phyloP scores from a whole-genome alignment of 768 basidiomycete species.

The Lactifluus hygrophoroides region DNA sequence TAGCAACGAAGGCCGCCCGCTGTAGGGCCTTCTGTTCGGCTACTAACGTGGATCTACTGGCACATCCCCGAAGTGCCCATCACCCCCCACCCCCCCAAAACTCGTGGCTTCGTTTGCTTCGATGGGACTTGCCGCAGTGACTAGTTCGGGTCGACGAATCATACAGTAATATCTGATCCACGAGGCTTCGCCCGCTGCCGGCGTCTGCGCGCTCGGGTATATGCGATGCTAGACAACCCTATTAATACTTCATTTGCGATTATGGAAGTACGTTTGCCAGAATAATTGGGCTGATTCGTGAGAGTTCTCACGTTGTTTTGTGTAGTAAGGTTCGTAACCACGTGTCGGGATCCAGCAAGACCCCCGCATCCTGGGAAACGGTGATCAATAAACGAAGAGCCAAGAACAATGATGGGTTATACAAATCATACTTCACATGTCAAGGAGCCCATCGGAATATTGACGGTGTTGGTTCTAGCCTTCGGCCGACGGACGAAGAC shows the following conservation, averaged over 20 bases:
- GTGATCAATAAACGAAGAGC: no score
- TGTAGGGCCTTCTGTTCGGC: background rate
- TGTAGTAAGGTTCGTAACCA: background rate
- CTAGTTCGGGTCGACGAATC: background rate
- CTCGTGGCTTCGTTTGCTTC: background rate
- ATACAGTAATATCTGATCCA: conserved; percentile 1
- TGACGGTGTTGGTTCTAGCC: no score
- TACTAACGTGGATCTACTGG: background rate
- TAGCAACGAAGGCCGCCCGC: background rate
- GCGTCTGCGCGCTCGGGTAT: background rate
- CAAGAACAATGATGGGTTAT: no score
- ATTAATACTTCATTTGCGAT: background rate
- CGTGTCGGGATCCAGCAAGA: no score
- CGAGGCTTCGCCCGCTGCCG: background rate
- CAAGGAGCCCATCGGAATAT: no score
- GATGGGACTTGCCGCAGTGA: background rate
- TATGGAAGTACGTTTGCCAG: background rate
- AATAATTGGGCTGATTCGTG: background rate
- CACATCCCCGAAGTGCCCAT: background rate
- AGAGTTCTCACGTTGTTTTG: background rate
- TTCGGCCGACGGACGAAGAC: no score
- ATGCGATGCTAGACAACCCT: background rate
- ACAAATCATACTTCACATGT: no score
- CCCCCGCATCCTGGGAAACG: no score
- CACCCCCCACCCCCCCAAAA: background rate